phyloP scores from a whole-genome alignment of 2,329 filamentous ascomycete genomes.

The Fusarium bulbicola region DNA sequence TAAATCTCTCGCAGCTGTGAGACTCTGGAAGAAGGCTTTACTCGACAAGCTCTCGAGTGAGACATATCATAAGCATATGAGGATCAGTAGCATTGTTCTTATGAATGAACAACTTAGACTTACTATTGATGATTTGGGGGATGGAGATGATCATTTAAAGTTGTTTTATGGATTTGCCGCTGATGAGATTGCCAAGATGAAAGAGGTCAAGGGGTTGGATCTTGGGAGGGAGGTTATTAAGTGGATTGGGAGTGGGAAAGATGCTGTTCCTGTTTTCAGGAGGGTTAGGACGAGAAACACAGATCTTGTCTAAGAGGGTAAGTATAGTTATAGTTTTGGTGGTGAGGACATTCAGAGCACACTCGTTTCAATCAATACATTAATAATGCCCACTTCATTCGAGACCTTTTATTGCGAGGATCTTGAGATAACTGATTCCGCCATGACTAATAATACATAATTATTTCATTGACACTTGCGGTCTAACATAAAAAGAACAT shows the following conservation, averaged over 20 bases:
- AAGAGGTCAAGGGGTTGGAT: not conserved
- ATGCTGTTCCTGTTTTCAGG: slow-evolving; percentile 1
- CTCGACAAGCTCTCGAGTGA: not conserved
- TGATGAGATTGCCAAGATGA: slow-evolving; percentile 14
- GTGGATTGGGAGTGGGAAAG: not conserved
- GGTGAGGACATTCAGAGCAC: not conserved
- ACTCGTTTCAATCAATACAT: not conserved
- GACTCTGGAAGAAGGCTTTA: not conserved
- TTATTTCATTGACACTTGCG: accelerated
- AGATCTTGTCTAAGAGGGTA: not conserved
- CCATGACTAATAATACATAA: not conserved
- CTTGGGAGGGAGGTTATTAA: slow-evolving; percentile 14
- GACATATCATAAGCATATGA: slow-evolving; percentile 4
- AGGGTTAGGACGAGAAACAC: not conserved
- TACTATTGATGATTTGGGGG: not conserved
- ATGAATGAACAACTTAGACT: slow-evolving; percentile 19
- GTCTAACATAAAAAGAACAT: too few relatives aligned
- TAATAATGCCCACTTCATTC: not conserved
- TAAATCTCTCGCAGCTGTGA: not conserved
- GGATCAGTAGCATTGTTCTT: slow-evolving; percentile 1
- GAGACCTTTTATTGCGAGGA: not conserved
- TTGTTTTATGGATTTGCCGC: slow-evolving; percentile 24
- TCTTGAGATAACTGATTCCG: not conserved
- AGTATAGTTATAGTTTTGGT: not conserved
- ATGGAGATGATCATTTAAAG: not conserved